These are phyloP conservation scores for Amanita inopinata DNA, from an alignment of 768 basidiomycete genomes.

Conservation along the genomic window DNA sequence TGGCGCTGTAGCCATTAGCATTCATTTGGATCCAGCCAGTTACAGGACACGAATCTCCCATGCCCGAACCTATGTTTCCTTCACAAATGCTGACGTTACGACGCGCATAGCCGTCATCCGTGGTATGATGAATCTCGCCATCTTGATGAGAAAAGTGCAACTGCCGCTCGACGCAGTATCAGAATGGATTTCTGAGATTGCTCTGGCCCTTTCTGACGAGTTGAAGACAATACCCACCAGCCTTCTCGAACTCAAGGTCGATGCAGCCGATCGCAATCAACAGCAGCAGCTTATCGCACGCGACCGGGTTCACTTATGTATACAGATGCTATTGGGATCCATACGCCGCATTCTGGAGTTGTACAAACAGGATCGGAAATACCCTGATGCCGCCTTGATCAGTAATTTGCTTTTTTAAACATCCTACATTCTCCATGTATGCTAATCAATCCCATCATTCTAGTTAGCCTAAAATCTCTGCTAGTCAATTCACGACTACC, in stretches of 20 bases:
- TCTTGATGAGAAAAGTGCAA: conserved; percentile 42
- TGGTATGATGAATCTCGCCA: conserved; percentile 61
- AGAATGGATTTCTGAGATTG: conserved; percentile 58
- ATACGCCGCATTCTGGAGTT: conserved; percentile 43
- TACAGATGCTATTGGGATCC: conserved; percentile 47
- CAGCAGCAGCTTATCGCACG: conserved; percentile 11
- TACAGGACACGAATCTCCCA: conserved; percentile 47
- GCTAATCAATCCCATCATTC: background rate
- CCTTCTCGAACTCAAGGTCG: conserved; percentile 6
- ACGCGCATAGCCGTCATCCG: conserved; percentile 67
- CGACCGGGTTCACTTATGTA: conserved; percentile 24
- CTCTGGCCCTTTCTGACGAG: conserved; percentile 44
- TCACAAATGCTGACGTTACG: conserved; percentile 50
- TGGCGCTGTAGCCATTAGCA: conserved; percentile 57
- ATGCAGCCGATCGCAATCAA: conserved; percentile 6
- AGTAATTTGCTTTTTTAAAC: conserved; percentile 11
- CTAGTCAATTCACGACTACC: conserved; percentile 32
- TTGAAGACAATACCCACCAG: conserved; percentile 24
- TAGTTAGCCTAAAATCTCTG: conserved; percentile 52
- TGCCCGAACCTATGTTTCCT: conserved; percentile 57
- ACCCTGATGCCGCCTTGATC: conserved; percentile 51
- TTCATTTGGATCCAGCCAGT: conserved; percentile 49
- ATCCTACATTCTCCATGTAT: background rate
- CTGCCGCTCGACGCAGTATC: conserved; percentile 35
- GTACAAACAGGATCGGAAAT: conserved; percentile 25